Conservation (phyloP, 2,329 filamentous ascomycete species). For the Monilinia laxa region DNA sequence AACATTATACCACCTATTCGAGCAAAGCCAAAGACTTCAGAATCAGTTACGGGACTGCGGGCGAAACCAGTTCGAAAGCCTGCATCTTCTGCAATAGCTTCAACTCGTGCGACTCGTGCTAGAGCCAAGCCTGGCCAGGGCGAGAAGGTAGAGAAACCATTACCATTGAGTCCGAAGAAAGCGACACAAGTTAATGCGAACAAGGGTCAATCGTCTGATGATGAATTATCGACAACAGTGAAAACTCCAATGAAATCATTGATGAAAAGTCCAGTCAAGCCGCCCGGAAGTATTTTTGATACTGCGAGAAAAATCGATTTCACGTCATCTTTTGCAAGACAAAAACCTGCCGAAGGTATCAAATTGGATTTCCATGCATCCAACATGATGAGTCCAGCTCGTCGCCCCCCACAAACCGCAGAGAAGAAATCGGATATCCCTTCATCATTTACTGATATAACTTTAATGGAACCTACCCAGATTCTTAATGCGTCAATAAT, state of each 20-base stretch:
- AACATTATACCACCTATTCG: constrained; percentile 52
- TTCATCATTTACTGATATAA: constrained; percentile 38
- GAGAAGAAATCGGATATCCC: constrained; percentile 43
- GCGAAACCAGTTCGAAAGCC: constrained; percentile 52
- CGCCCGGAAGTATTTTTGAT: constrained; percentile 41
- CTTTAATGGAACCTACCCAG: constrained; percentile 34
- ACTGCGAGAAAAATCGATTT: constrained; percentile 43
- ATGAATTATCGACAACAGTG: constrained; percentile 57
- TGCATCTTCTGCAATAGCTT: constrained; percentile 36
- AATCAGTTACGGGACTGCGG: constrained; percentile 43
- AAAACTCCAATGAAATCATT: constrained; percentile 53
- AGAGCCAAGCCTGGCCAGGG: constrained; percentile 38
- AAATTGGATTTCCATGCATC: constrained; percentile 43
- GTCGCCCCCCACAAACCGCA: constrained; percentile 47
- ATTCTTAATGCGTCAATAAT: constrained; percentile 46
- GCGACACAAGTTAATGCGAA: constrained; percentile 54
- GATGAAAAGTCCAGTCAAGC: constrained; percentile 57
- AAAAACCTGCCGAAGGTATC: constrained; percentile 33
- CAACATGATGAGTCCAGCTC: constrained; percentile 55
- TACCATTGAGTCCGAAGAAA: constrained; percentile 64
- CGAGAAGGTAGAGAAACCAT: constrained; percentile 44
- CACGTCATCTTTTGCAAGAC: constrained; percentile 36
- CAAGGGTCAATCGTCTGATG: constrained; percentile 53
- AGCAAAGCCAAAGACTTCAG: constrained; percentile 41
- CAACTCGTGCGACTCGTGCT: constrained; percentile 38